These are phyloP conservation scores for Tinospora cordifolia DNA, from an alignment of 164 flowering plant species.

Conservation along the genomic window DNA sequence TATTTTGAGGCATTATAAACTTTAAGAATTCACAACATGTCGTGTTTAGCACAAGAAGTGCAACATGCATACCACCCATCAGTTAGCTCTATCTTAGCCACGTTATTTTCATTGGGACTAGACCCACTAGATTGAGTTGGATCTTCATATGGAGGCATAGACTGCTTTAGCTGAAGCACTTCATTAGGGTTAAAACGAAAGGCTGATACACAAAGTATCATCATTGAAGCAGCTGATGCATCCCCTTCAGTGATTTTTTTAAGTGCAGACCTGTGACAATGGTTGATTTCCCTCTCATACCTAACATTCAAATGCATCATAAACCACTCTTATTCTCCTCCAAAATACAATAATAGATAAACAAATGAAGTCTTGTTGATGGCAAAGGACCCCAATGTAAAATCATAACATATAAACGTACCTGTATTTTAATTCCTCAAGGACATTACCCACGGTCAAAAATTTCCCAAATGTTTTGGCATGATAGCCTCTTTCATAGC, in stretches of 20 bases:
- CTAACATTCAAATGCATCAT: constrained; percentile 30
- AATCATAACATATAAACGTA: constrained; percentile 14
- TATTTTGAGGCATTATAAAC: constrained; percentile 12
- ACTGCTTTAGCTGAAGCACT: constrained; percentile 5
- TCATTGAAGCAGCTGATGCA: constrained; percentile 62
- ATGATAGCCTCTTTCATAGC: constrained; percentile 69
- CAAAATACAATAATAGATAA: neutral
- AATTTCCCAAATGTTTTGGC: constrained; percentile 42
- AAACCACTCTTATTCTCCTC: constrained; percentile 1
- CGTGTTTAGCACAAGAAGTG: neutral
- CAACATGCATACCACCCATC: constrained; percentile 83
- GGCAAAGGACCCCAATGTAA: constrained; percentile 1
- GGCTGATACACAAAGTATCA: constrained; percentile 78
- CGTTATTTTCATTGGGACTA: constrained; percentile 18
- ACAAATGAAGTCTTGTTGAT: neutral
- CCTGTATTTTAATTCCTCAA: constrained; percentile 93
- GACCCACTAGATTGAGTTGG: constrained; percentile 12
- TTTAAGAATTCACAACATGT: constrained; percentile 2
- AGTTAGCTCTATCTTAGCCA: constrained; percentile 63
- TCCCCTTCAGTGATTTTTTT: constrained; percentile 87
- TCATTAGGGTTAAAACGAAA: constrained; percentile 25
- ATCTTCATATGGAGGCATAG: constrained; percentile 15
- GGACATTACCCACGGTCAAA: constrained; percentile 66
- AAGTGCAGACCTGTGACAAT: constrained; percentile 83
- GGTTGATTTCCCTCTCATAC: constrained; percentile 94